phyloP scores from a whole-genome alignment of 177 flowering plant genomes.

The Vitis hybrid region DNA sequence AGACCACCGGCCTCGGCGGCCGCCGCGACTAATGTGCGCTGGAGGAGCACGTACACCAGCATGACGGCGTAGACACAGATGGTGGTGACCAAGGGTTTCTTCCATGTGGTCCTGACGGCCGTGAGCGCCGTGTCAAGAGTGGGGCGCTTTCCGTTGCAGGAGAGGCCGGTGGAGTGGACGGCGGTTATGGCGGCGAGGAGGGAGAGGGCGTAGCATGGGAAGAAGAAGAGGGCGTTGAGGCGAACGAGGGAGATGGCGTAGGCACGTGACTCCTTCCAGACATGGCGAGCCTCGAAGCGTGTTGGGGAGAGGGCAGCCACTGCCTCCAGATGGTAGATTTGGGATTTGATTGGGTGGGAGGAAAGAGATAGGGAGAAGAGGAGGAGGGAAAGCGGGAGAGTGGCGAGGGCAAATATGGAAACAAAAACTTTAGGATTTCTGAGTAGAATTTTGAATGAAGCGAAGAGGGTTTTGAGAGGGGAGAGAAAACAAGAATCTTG shows the following conservation, averaged over 20 bases:
- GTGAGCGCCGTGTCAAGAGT: constrained; percentile 12
- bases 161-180: constrained; percentile 24
- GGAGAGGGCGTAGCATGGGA: constrained; percentile 42
- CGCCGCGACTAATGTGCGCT: constrained; percentile 3
- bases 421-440: constrained; percentile 26
- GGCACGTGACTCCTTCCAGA: constrained; percentile 36
- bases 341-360: constrained; percentile 26
- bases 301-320: constrained; percentile 27
- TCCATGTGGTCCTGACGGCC: constrained; percentile 31
- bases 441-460: constrained; percentile 20
- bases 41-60: constrained; percentile 16
- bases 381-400: constrained; percentile 52
- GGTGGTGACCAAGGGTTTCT: constrained; percentile 31
- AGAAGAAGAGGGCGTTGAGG: constrained; percentile 21
- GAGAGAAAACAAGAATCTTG: background rate
- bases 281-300: constrained; percentile 35
- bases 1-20: background rate
- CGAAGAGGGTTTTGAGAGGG: constrained; percentile 14
- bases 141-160: constrained; percentile 17
- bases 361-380: constrained; percentile 29
- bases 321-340: constrained; percentile 35
- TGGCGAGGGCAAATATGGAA: constrained; percentile 19
- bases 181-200: constrained; percentile 36
- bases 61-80: constrained; percentile 26
- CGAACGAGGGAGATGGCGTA: constrained; percentile 35